Percentiles rank a stretch among this genome's conserved stretches.
Conservation (phyloP, 768 basidiomycete genomes). For the Kwoniella newhampshirensis region DNA sequence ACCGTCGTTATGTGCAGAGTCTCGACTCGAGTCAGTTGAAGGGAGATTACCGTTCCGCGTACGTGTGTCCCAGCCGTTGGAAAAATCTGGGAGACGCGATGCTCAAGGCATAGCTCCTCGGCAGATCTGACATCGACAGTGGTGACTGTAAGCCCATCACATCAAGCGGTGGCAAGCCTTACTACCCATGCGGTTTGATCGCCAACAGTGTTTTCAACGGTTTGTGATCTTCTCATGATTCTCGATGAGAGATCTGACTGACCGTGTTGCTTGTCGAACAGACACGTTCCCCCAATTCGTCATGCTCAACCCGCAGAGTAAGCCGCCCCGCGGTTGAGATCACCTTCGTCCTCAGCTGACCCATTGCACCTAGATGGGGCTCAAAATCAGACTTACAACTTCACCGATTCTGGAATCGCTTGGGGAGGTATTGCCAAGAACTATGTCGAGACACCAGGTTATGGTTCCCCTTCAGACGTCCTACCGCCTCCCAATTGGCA, state of each 20-base stretch:
- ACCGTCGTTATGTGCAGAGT: conserved; percentile 94
- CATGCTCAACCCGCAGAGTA: conserved; percentile 61
- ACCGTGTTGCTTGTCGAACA: conserved; percentile 53
- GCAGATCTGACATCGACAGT: conserved; percentile 51
- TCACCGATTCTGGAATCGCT: conserved; percentile 79
- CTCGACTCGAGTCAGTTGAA: conserved; percentile 78
- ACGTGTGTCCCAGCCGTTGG: conserved; percentile 6
- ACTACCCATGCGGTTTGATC: conserved; percentile 95
- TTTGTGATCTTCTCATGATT: conserved; percentile 39
- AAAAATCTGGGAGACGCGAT: neutral
- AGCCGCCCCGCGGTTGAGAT: conserved; percentile 30
- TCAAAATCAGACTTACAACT: conserved; percentile 62
- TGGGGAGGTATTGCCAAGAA: conserved; percentile 95
- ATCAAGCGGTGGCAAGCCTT: conserved; percentile 58
- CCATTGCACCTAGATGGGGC: conserved; percentile 36
- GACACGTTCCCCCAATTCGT: conserved; percentile 75
- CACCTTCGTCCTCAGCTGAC: neutral
- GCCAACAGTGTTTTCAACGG: conserved; percentile 98
- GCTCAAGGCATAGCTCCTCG: neutral
- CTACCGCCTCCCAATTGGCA: conserved; percentile 94
- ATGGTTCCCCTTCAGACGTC: conserved; percentile 64
- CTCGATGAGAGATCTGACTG: neutral
- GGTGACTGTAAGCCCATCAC: conserved; percentile 89
- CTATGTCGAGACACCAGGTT: conserved; percentile 68
- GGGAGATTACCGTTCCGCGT: conserved; percentile 58